phyloP scores from a whole-genome alignment of 1,284 basidiomycete genomes.

The Rhodotorula sp. region DNA sequence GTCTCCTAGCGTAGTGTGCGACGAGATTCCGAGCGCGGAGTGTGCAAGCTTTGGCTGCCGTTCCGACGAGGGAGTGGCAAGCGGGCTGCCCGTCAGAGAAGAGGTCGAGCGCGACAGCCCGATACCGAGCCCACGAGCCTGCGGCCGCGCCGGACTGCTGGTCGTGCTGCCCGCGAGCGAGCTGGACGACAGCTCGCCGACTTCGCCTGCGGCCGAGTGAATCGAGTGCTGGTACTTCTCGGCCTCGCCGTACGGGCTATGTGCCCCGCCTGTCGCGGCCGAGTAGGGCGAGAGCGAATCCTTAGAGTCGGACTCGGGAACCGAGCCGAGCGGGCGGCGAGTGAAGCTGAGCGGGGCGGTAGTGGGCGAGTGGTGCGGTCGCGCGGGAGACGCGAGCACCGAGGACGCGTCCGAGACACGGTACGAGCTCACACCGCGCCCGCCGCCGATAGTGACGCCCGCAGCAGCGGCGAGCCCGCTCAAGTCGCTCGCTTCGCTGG shows the following conservation, averaged over 20 bases:
- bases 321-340: background rate
- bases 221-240: conserved; percentile 18
- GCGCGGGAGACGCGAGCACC: background rate
- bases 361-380: background rate
- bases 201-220: conserved; percentile 21
- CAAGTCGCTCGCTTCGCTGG: conserved; percentile 12
- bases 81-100: background rate
- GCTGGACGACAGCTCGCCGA: conserved; percentile 9
- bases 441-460: background rate
- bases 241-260: conserved; percentile 13
- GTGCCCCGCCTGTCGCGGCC: conserved; percentile 1
- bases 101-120: background rate
- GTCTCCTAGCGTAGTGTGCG: no score
- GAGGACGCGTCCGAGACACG: conserved; percentile 3
- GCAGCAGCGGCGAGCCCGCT: background rate
- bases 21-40: no score
- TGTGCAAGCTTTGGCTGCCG: no score
- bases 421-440: background rate
- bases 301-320: conserved; percentile 7
- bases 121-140: background rate
- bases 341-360: conserved; percentile 5
- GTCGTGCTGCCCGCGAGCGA: conserved; percentile 2
- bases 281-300: conserved; percentile 4
- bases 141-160: background rate
- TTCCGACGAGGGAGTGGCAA: no score